Evolutionary conservation across 2,329 filamentous ascomycete genomes (phyloP).

Genomic region (Colletotrichum echinochloae): DNA sequence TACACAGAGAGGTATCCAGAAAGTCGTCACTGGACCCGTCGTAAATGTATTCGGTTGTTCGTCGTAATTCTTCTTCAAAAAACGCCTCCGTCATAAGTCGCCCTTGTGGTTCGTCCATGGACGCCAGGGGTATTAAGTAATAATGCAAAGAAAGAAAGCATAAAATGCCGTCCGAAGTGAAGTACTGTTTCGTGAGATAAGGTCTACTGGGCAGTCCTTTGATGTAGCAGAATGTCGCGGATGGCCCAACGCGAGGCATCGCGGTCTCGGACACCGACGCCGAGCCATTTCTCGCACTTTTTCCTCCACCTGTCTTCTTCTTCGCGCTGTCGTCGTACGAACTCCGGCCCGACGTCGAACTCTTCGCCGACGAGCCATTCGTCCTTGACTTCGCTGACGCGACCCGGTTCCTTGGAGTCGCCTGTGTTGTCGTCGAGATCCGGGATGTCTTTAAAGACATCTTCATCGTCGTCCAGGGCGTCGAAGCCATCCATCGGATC

Average conservation of each 20-base stretch:
- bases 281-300: conserved; percentile 89
- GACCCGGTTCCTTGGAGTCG: conserved; percentile 62
- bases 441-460: conserved; percentile 94
- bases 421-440: conserved; percentile 81
- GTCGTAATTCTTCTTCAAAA: conserved; percentile 33
- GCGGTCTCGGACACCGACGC: conserved; percentile 65
- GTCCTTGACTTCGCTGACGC: conserved; percentile 73
- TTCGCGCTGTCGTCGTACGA: conserved; percentile 86
- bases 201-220: conserved; percentile 40
- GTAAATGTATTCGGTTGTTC: conserved; percentile 36
- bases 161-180: conserved; percentile 31
- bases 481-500: conserved; percentile 75
- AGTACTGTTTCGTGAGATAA: conserved; percentile 27
- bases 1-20: conserved; percentile 38
- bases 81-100: conserved; percentile 35
- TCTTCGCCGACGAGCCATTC: conserved; percentile 94
- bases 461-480: conserved; percentile 86
- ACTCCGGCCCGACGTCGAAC: conserved; percentile 96
- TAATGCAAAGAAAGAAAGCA: conserved; percentile 28
- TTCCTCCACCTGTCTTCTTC: conserved; percentile 93
- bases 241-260: conserved; percentile 84
- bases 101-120: conserved; percentile 20
- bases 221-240: conserved; percentile 66
- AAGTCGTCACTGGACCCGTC: conserved; percentile 40
- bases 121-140: conserved; percentile 33